phyloP scores from a whole-genome alignment of 441 rosid genomes.

The Rhodomyrtus psidioides region DNA sequence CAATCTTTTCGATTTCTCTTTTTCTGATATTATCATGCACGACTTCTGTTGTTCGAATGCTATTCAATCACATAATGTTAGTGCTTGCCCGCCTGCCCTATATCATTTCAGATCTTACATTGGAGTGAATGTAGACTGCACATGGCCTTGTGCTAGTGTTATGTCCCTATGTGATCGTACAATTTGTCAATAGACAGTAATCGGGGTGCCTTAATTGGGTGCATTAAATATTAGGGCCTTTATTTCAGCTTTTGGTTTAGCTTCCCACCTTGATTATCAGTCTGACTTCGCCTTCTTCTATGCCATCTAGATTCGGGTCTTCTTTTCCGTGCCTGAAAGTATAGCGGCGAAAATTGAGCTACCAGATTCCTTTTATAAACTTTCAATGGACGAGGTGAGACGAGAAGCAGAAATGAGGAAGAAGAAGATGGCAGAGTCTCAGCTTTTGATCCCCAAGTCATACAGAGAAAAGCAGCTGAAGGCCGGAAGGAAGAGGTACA shows the following conservation, averaged over 20 bases:
- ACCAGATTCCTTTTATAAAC: conserved; percentile 83
- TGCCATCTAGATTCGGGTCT: conserved; percentile 50
- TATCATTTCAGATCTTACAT: neutral
- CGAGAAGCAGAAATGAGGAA: conserved; percentile 76
- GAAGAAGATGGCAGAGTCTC: conserved; percentile 82
- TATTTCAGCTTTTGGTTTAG: neutral
- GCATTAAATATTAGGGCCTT: neutral
- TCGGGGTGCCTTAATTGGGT: neutral
- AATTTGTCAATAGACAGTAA: neutral
- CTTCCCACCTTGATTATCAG: neutral
- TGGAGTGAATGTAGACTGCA: neutral
- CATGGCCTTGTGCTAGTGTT: neutral
- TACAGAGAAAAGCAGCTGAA: conserved; percentile 80
- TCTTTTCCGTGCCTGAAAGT: conserved; percentile 75
- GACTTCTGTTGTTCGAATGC: neutral
- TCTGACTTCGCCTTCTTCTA: neutral
- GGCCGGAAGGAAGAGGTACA: conserved; percentile 60
- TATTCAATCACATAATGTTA: neutral
- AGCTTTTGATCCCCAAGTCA: conserved; percentile 81
- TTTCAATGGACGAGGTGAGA: conserved; percentile 59
- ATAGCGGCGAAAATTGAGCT: conserved; percentile 77
- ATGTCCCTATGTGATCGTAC: neutral
- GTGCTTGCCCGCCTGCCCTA: neutral
- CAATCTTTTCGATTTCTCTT: neutral
- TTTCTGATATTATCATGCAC: neutral